Conservation (phyloP, 495 filamentous ascomycete species). For the Cenococcum geophilum region DNA sequence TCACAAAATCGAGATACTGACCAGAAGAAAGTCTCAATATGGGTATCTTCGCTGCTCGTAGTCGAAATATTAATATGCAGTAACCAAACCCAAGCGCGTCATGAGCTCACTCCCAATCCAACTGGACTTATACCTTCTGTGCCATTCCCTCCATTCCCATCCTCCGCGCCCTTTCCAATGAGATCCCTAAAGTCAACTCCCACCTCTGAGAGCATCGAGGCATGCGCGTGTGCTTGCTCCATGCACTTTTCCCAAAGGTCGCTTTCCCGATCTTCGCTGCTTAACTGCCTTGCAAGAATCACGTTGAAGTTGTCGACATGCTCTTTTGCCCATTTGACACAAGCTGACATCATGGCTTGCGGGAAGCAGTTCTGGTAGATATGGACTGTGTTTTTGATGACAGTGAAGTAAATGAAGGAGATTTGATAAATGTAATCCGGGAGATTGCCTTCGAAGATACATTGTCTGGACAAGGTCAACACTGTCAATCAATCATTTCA, state of each 20-base stretch:
- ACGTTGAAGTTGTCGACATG: constrained; percentile 85
- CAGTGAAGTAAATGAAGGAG: constrained; percentile 92
- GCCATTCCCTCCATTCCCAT: constrained; percentile 7
- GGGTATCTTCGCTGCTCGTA: too few relatives aligned
- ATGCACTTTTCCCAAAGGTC: constrained; percentile 77
- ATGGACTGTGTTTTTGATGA: constrained; percentile 83
- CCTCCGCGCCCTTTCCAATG: constrained; percentile 40
- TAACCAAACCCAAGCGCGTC: neutral
- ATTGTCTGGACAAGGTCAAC: constrained; percentile 54
- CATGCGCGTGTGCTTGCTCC: constrained; percentile 73
- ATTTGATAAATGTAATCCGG: constrained; percentile 89
- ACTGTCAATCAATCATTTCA: neutral
- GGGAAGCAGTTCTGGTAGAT: constrained; percentile 90
- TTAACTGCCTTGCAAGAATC: constrained; percentile 73
- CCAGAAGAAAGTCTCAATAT: too few relatives aligned
- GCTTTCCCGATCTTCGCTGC: constrained; percentile 62
- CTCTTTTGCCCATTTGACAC: constrained; percentile 93
- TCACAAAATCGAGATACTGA: too few relatives aligned
- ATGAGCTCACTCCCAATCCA: constrained; percentile 21
- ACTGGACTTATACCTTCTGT: constrained; percentile 1
- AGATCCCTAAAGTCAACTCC: constrained; percentile 85
- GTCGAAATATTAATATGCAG: too few relatives aligned
- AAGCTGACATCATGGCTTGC: constrained; percentile 75
- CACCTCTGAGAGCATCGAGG: constrained; percentile 70
- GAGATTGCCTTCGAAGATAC: constrained; percentile 88